Evolutionary conservation across 345 rosid species (phyloP).

Genomic region (Populus davidiana): DNA sequence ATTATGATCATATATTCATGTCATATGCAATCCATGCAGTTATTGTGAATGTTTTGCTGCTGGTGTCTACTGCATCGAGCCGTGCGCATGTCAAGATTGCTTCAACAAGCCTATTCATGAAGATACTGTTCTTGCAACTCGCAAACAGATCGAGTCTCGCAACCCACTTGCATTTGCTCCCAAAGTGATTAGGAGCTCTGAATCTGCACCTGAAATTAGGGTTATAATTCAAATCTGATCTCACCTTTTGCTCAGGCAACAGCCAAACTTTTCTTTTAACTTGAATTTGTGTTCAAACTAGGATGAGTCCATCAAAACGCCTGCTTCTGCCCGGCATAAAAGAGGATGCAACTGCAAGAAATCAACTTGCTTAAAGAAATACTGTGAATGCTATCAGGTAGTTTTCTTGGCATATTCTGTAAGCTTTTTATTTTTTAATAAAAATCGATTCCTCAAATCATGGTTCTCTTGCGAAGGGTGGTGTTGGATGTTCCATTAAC

Average conservation of each 20-base stretch:
- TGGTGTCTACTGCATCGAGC: slow-evolving; percentile 89
- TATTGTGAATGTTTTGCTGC: slow-evolving; percentile 99
- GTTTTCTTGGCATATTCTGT: slow-evolving; percentile 9
- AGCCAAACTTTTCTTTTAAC: slow-evolving; percentile 9
- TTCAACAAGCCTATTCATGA: slow-evolving; percentile 90
- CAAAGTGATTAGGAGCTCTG: slow-evolving; percentile 72
- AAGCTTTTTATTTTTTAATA: slow-evolving; percentile 9
- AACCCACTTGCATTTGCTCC: slow-evolving; percentile 99
- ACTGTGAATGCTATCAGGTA: slow-evolving; percentile 99
- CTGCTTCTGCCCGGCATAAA: slow-evolving; percentile 94
- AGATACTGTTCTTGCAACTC: slow-evolving; percentile 89
- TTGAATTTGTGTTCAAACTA: slow-evolving; percentile 19
- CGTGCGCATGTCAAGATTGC: slow-evolving; percentile 93
- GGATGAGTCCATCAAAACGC: slow-evolving; percentile 84
- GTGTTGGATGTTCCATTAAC: slow-evolving; percentile 93
- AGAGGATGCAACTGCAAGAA: slow-evolving; percentile 99
- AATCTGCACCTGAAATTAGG: slow-evolving; percentile 54
- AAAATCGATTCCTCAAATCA: slow-evolving; percentile 18
- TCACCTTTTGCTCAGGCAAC: neutral
- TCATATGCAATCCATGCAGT: slow-evolving; percentile 41
- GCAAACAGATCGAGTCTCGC: slow-evolving; percentile 93
- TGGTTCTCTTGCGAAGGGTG: slow-evolving; percentile 53
- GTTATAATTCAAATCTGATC: slow-evolving; percentile 30
- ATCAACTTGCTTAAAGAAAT: slow-evolving; percentile 89
- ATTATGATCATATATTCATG: neutral